Evolutionary conservation across 2,329 filamentous ascomycete species (phyloP).

Genomic region (Talaromyces sp.): DNA sequence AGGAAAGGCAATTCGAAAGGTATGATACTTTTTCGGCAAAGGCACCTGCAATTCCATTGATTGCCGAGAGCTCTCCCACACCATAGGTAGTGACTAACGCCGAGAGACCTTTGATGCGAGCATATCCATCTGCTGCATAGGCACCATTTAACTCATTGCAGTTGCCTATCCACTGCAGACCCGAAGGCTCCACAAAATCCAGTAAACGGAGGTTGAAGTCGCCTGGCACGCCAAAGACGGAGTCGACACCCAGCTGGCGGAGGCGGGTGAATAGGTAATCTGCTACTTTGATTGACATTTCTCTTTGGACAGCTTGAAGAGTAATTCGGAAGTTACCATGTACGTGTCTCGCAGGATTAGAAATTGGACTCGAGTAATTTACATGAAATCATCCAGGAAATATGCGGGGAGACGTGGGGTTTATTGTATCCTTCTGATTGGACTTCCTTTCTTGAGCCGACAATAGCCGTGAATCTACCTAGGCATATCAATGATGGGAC

Average conservation of each 20-base stretch:
- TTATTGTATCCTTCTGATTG: background rate
- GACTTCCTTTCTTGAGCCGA: background rate
- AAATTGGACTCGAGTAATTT: background rate
- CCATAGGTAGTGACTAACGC: conserved; percentile 26
- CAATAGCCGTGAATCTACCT: background rate
- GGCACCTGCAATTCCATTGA: conserved; percentile 24
- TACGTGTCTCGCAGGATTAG: background rate
- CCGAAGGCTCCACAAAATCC: conserved; percentile 3
- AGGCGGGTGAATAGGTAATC: conserved; percentile 18
- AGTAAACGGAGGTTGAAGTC: conserved; percentile 12
- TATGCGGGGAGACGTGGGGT: background rate
- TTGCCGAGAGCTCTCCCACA: conserved; percentile 24
- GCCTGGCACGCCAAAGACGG: conserved; percentile 19
- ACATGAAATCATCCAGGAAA: background rate
- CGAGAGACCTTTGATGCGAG: conserved; percentile 23
- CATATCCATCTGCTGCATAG: conserved; percentile 25
- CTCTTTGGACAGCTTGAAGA: background rate
- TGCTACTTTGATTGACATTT: conserved; percentile 12
- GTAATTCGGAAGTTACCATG: background rate
- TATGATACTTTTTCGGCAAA: conserved; percentile 23
- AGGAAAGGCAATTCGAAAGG: conserved; percentile 19
- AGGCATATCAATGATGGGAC: background rate
- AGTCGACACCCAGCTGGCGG: conserved; percentile 14
- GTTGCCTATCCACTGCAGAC: conserved; percentile 23
- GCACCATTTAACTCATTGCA: conserved; percentile 25